phyloP scores from a whole-genome alignment of 805 yeast genomes.

The Scheffersomyces stipitis region DNA sequence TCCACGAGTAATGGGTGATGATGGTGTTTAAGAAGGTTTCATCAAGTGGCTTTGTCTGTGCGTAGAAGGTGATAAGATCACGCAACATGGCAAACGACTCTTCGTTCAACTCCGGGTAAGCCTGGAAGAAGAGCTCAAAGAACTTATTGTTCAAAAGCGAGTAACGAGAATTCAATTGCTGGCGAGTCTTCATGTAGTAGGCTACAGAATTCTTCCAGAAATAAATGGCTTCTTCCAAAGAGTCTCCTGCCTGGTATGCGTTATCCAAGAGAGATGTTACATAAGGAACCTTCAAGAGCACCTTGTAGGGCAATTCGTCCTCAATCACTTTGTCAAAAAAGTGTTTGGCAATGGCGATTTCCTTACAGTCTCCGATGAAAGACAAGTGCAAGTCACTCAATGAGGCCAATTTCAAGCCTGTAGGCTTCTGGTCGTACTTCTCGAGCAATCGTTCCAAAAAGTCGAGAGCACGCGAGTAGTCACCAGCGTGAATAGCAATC shows the following conservation, averaged over 20 bases:
- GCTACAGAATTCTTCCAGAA: constrained; percentile 64
- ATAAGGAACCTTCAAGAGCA: constrained; percentile 70
- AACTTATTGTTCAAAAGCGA: constrained; percentile 70
- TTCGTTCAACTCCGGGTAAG: constrained; percentile 48
- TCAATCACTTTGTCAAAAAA: constrained; percentile 73
- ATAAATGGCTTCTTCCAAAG: constrained; percentile 56
- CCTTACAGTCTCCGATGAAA: constrained; percentile 76
- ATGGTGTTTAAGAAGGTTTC: constrained; percentile 82
- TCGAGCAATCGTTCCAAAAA: constrained; percentile 61
- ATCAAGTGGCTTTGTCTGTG: constrained; percentile 59
- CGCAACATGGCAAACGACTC: constrained; percentile 60
- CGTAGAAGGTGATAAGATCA: constrained; percentile 54
- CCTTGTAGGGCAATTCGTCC: constrained; percentile 69
- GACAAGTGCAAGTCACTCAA: constrained; percentile 73
- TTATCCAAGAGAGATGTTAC: constrained; percentile 64
- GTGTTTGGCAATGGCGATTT: constrained; percentile 66
- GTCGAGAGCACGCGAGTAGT: constrained; percentile 63
- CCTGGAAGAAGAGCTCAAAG: constrained; percentile 64
- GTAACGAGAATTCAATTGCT: constrained; percentile 66
- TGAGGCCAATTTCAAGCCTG: constrained; percentile 41
- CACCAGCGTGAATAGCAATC: constrained; percentile 65
- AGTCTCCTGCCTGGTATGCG: constrained; percentile 55
- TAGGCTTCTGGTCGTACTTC: constrained; percentile 37
- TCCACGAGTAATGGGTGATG: constrained; percentile 68
- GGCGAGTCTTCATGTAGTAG: constrained; percentile 51